Evolutionary conservation across 202 grass and related monocot species (phyloP).

Genomic region (Elaeis oleifera): DNA sequence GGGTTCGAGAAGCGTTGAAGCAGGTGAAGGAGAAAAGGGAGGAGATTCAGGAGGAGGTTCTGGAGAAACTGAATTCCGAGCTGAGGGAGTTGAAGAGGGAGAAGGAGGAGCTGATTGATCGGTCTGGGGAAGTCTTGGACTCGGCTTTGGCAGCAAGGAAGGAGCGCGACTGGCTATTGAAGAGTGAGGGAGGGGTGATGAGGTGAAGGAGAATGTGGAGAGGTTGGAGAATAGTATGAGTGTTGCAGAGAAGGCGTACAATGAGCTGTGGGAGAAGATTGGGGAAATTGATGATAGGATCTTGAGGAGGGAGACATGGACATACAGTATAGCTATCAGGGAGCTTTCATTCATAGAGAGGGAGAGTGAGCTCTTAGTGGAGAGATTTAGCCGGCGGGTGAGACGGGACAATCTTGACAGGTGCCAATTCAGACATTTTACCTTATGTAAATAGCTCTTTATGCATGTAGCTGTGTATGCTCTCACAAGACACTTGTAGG

Average conservation of each 20-base stretch:
- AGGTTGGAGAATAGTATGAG: slow-evolving; percentile 17
- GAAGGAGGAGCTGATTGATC: slow-evolving; percentile 10
- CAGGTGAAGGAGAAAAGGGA: slow-evolving; percentile 17
- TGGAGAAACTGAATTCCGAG: slow-evolving; percentile 13
- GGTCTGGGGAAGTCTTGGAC: slow-evolving; percentile 4
- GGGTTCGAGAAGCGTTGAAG: slow-evolving; percentile 13
- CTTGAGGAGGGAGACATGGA: slow-evolving; percentile 15
- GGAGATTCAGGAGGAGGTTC: slow-evolving; percentile 20
- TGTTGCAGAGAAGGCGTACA: slow-evolving; percentile 17
- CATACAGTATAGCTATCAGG: slow-evolving; percentile 23
- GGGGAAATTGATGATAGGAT: slow-evolving; percentile 24
- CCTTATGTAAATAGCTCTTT: too few relatives aligned
- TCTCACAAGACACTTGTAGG: too few relatives aligned
- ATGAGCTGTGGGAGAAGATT: slow-evolving; percentile 17
- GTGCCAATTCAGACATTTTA: slow-evolving; percentile 7
- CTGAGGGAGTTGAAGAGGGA: slow-evolving; percentile 14
- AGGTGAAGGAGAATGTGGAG: slow-evolving; percentile 8
- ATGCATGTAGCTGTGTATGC: too few relatives aligned
- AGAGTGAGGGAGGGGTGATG: background rate
- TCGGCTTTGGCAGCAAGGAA: slow-evolving; percentile 10
- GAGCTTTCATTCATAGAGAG: slow-evolving; percentile 25
- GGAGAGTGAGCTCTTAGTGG: slow-evolving; percentile 25
- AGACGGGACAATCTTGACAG: slow-evolving; percentile 6
- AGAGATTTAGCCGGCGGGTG: slow-evolving; percentile 14
- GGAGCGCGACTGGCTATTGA: slow-evolving; percentile 7